phyloP scores from a whole-genome alignment of 108 stramenopile genomes.

The Nitzschia sp. region DNA sequence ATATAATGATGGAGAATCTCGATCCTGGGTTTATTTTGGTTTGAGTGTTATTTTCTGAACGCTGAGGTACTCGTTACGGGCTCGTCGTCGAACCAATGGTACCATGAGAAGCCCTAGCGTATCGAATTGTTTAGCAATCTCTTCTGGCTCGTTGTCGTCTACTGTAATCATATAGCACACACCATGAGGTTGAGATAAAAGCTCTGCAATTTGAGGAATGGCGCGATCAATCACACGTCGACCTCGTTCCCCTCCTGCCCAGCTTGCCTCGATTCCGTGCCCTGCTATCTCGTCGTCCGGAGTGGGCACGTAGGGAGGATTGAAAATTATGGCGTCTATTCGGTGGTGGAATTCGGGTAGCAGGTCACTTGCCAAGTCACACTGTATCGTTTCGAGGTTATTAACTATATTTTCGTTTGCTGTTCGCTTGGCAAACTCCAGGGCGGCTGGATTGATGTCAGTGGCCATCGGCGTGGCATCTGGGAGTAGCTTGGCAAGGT shows the following conservation, averaged over 20 bases:
- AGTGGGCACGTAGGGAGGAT: slow-evolving; percentile 95
- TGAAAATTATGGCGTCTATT: slow-evolving; percentile 87
- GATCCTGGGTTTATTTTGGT: background rate
- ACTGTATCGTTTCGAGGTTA: slow-evolving; percentile 50
- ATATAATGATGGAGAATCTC: background rate
- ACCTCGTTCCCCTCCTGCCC: slow-evolving; percentile 90
- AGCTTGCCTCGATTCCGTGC: slow-evolving; percentile 83
- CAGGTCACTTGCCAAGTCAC: slow-evolving; percentile 67
- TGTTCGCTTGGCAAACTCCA: slow-evolving; percentile 59
- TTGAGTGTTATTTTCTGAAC: slow-evolving; percentile 65
- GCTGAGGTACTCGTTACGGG: slow-evolving; percentile 81
- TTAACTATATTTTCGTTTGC: slow-evolving; percentile 56
- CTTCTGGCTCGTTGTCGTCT: slow-evolving; percentile 86
- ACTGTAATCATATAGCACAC: slow-evolving; percentile 85
- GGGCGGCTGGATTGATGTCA: slow-evolving; percentile 80
- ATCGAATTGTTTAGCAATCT: slow-evolving; percentile 42
- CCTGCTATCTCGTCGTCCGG: slow-evolving; percentile 81
- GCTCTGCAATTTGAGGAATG: slow-evolving; percentile 68
- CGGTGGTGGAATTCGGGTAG: slow-evolving; percentile 29
- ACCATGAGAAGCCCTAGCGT: slow-evolving; percentile 41
- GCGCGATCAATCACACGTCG: slow-evolving; percentile 81
- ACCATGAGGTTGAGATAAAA: slow-evolving; percentile 62
- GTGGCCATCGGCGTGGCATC: slow-evolving; percentile 41
- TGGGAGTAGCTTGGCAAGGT: slow-evolving; percentile 49
- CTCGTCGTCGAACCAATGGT: slow-evolving; percentile 71